Evolutionary conservation across 2,329 filamentous ascomycete genomes (phyloP), one percentile per base, ranked within the genome.

Genomic region (Biscogniauxia marginata): DNA sequence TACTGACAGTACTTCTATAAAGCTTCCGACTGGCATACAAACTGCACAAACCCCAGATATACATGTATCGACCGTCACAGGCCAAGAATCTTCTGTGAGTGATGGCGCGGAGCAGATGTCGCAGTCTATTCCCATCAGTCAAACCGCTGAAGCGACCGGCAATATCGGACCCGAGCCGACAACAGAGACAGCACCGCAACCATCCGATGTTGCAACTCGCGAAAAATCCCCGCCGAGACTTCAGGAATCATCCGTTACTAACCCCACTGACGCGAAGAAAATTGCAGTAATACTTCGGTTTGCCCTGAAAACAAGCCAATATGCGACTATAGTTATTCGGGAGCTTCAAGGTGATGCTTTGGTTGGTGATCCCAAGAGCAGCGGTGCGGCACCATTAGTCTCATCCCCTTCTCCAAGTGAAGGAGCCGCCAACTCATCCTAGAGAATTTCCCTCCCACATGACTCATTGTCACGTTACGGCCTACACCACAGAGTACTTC

Each of bases 281-380:
- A 67, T 72, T 54, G 70, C 70, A 57, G 67, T 72, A 7, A 63
- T 71, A n/a, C 56, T 72, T 46, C 68, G 67, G 25, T 71, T 71
- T 50, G 57, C 68, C 19, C 57, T 72, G 39, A 62, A 69, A 43
- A 67, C 69, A 3, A 73, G 70, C 49, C 68, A 71, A 52, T 73
- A 73, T 53, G 70, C 70, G 22, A 73, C 70, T 2, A 65, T 72
- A 46, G 68, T 67, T 7, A 59, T 72, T 59, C 65, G 70, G 50
- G 70, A 73, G 53, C 60, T 73, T 52, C 68, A 72, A 52, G 69
- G 69, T 11, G 24, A 54, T 49, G 47, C 24, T 16, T 24, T 43
- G 16, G 24, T 45, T 46, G 13, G 24, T 9, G 30, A 39, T 5
- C 30, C 30, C n/a, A 39, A 39, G 30, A 39, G 30, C 30, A 39